Base-by-base conservation (phyloP, 805 yeast species). In the Wickerhamomyces canadensis region DNA sequence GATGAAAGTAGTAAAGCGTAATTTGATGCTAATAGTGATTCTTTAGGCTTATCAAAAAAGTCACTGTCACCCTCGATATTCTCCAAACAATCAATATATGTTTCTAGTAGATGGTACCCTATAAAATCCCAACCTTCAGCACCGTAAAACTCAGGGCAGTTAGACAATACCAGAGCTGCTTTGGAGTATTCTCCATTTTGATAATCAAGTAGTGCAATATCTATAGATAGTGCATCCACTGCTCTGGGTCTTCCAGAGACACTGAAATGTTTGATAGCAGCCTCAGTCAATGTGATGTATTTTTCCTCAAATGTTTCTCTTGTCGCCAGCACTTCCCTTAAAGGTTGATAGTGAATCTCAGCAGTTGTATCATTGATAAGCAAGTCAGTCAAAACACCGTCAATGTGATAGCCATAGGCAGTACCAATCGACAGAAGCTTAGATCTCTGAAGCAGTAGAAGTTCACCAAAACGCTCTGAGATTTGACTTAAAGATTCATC, bases 71-170 rank as follows among this genome's bases (percentile, higher is more conserved):
- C 51, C 11, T 47, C 52, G 33, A 58, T 45, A 19, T 71, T 62
- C 42, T 74, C 75, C 26, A 88, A 65, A 49, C 95, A 86, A 27
- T 77, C 76, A 21, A 84, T 69, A 52, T 80, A 87, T 1, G 80
- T 64, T 46, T 76, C 77, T 27, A 86, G 65, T 14, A 91, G 59
- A n/a, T 71, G 60, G 6, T 76, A 69, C 1, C 94, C 84, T 52
- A 87, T 75, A 31, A 64, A 58, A 35, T 73, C 73, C 97, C 97
- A 89, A 2, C 88, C 86, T 33, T 79, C 75, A 15, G 68, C 60
- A 7, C 73, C 69, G 51, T 84, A 88, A 38, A 76, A 76, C 27
- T 74, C 76, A 33, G 84, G 85, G 3, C 93, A 78, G 8, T 78
- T 75, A 27, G 76, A 75, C 11, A 91, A 63, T 3, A 84, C 75